Percentiles rank a stretch among this genome's conserved stretches.
These are phyloP conservation scores for Xylaria cubensis DNA, from an alignment of 495 filamentous ascomycete genomes.

Conservation along the genomic window DNA sequence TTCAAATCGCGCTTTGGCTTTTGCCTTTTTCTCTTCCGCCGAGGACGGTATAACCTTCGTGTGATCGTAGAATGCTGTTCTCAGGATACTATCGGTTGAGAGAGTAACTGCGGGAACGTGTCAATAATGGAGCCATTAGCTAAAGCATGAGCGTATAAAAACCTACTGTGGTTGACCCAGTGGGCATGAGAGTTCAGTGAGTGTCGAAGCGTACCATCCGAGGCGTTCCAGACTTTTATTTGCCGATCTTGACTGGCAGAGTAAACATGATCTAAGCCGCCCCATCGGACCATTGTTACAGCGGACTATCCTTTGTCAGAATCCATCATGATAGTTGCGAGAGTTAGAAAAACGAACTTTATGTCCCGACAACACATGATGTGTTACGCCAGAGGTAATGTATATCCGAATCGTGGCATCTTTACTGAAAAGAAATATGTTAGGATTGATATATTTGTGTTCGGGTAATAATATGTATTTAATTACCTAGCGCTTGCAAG, in stretches of 20 bases:
- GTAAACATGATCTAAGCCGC: conserved; percentile 85
- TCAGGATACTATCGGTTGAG: conserved; percentile 89
- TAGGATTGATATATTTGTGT: neutral
- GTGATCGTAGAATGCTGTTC: conserved; percentile 88
- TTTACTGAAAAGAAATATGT: conserved; percentile 56
- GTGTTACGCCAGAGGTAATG: conserved; percentile 75
- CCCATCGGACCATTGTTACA: conserved; percentile 93
- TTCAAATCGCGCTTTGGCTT: conserved; percentile 84
- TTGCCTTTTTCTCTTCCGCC: conserved; percentile 72
- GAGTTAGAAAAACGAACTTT: conserved; percentile 54
- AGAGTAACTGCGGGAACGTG: conserved; percentile 65
- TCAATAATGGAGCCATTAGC: neutral
- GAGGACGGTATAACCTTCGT: conserved; percentile 68
- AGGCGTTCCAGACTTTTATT: conserved; percentile 88
- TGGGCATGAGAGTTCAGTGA: conserved; percentile 85
- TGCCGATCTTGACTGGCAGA: conserved; percentile 92
- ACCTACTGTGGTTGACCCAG: conserved; percentile 81
- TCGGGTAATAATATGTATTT: neutral
- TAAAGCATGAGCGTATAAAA: neutral
- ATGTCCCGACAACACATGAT: conserved; percentile 85
- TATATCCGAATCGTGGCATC: conserved; percentile 90
- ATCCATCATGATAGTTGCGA: conserved; percentile 13
- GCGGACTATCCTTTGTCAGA: conserved; percentile 48
- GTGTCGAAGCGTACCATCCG: conserved; percentile 77
- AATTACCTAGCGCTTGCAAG: conserved; percentile 73